Evolutionary conservation across 2,329 filamentous ascomycete genomes (phyloP).

Genomic region (Colletotrichum siamense): DNA sequence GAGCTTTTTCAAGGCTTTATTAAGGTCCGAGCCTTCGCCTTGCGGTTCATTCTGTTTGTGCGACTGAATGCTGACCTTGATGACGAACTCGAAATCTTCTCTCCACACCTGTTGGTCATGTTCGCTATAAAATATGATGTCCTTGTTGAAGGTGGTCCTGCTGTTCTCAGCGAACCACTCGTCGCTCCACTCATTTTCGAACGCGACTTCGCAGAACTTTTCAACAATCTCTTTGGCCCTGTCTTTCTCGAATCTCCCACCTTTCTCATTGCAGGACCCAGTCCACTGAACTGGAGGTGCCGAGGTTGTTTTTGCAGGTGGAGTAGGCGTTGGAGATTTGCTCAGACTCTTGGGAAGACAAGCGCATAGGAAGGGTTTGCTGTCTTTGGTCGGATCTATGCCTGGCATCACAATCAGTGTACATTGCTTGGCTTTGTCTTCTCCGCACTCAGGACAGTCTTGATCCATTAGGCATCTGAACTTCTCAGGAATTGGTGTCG

Average conservation of each 20-base stretch:
- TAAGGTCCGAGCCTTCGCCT: background rate
- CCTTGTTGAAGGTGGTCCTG: background rate
- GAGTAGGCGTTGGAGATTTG: background rate
- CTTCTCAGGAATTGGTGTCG: background rate
- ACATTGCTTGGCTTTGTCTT: background rate
- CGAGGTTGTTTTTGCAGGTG: background rate
- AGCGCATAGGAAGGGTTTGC: background rate
- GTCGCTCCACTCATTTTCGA: background rate
- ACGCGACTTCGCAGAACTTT: background rate
- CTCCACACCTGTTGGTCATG: background rate
- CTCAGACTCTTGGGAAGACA: background rate
- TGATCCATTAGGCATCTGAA: background rate
- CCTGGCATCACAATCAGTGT: background rate
- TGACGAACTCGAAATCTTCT: background rate
- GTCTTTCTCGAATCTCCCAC: background rate
- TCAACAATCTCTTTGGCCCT: background rate
- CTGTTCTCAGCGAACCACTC: background rate
- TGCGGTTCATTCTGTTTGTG: background rate
- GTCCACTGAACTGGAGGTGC: background rate
- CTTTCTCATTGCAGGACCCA: background rate
- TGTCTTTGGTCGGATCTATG: background rate
- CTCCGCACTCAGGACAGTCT: background rate
- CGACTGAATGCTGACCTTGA: background rate
- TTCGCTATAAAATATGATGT: background rate
- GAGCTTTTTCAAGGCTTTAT: background rate